A percentile compares a stretch with the other conserved stretches of the same genome.
These are phyloP conservation scores for Pythium myriotylum DNA, from an alignment of 352 stramenopile genomes.

Conservation along the genomic window DNA sequence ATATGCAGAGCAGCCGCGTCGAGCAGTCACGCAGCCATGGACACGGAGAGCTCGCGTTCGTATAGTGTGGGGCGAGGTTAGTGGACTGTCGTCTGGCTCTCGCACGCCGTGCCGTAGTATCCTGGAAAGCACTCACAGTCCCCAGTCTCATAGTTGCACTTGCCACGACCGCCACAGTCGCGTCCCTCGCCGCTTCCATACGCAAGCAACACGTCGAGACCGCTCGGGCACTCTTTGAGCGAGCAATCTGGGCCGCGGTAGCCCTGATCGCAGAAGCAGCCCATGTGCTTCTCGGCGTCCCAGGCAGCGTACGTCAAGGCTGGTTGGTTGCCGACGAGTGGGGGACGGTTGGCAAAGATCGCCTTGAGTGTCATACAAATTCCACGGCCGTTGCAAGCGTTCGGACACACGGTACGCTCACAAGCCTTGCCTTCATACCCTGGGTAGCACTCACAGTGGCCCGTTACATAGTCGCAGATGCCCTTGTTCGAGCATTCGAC, in stretches of 20 bases:
- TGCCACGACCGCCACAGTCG: constrained; percentile 93
- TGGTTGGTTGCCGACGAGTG: not conserved
- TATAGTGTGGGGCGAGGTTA: constrained; percentile 26
- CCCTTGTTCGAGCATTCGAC: constrained; percentile 95
- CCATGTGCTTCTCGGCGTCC: constrained; percentile 93
- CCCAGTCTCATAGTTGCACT: constrained; percentile 94
- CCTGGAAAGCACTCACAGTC: constrained; percentile 94
- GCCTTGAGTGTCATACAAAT: constrained; percentile 92
- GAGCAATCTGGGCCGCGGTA: constrained; percentile 96
- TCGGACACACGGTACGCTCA: constrained; percentile 93
- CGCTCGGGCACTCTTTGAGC: constrained; percentile 94
- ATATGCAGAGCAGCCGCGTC: not conserved
- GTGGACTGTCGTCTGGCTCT: constrained; percentile 78
- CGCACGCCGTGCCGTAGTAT: constrained; percentile 94
- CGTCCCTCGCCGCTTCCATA: constrained; percentile 76
- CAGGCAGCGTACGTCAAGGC: constrained; percentile 68
- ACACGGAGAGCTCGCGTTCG: no score
- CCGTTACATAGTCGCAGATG: constrained; percentile 89
- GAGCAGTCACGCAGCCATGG: not conserved
- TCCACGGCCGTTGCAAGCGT: constrained; percentile 93
- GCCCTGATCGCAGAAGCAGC: constrained; percentile 94
- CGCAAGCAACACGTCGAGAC: constrained; percentile 88
- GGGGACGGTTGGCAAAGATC: constrained; percentile 56
- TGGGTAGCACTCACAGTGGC: constrained; percentile 90
- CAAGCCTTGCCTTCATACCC: constrained; percentile 92